Conservation (phyloP, 2,329 filamentous ascomycete species). For the Xylaria sp. region DNA sequence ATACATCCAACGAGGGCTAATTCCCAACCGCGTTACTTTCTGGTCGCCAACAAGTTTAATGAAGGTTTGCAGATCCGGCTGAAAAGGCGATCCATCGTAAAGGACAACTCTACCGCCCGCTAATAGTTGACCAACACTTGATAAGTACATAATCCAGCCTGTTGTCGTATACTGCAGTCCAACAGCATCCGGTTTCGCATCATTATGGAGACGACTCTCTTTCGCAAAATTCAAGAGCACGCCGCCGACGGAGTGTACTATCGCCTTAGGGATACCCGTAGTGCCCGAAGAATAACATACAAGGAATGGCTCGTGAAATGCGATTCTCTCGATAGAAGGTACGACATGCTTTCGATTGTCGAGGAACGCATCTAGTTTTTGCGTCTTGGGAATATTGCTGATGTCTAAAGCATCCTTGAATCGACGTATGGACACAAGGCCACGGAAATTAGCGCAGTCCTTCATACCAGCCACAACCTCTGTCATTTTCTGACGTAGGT, state of each 20-base stretch:
- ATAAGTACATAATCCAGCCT: constrained; percentile 90
- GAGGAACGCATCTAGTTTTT: constrained; percentile 60
- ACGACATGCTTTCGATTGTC: constrained; percentile 46
- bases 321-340: constrained; percentile 68
- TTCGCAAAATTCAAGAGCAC: constrained; percentile 66
- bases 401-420: constrained; percentile 72
- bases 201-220: constrained; percentile 67
- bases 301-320: constrained; percentile 79
- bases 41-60: constrained; percentile 71
- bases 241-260: constrained; percentile 80
- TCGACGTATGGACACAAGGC: constrained; percentile 73
- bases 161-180: constrained; percentile 72
- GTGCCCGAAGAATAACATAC: constrained; percentile 85
- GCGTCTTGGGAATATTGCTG: constrained; percentile 59
- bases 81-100: constrained; percentile 87
- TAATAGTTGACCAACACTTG: constrained; percentile 67
- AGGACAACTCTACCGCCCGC: constrained; percentile 71
- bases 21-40: constrained; percentile 77
- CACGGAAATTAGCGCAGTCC: constrained; percentile 68
- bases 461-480: constrained; percentile 73
- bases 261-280: constrained; percentile 85
- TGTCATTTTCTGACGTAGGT: constrained; percentile 77
- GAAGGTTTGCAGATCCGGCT: constrained; percentile 73
- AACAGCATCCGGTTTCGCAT: constrained; percentile 54
- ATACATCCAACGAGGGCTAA: constrained; percentile 79